Percentiles rank a stretch among this genome's conserved stretches.
phyloP scores from a whole-genome alignment of 2,329 filamentous ascomycete genomes.

The Bipolaris sorokiniana region DNA sequence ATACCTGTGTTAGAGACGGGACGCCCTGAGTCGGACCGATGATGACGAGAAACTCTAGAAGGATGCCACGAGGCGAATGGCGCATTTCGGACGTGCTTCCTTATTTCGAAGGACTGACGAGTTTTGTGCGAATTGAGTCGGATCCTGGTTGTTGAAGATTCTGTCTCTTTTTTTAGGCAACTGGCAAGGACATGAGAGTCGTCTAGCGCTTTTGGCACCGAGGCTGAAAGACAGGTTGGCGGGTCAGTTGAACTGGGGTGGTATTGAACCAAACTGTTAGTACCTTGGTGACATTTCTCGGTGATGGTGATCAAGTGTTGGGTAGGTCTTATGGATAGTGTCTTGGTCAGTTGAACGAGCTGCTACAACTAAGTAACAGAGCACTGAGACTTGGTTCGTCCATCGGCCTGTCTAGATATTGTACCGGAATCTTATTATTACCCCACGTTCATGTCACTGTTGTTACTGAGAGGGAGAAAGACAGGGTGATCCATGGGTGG shows the following conservation, averaged over 20 bases:
- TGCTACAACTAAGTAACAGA: background rate
- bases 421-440: background rate
- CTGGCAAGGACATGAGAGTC: background rate
- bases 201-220: background rate
- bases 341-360: background rate
- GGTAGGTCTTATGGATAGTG: background rate
- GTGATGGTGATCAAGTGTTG: background rate
- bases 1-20: background rate
- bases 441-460: background rate
- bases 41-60: background rate
- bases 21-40: background rate
- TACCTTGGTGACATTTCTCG: constrained; percentile 3
- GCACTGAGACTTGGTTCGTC: background rate
- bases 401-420: background rate
- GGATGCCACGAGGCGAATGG: background rate
- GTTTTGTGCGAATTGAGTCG: background rate
- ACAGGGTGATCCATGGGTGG: background rate
- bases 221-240: constrained; percentile 8
- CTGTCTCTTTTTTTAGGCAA: background rate
- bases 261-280: constrained; percentile 5
- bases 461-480: background rate
- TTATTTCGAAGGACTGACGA: background rate
- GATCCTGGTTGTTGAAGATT: background rate
- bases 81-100: background rate
- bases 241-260: constrained; percentile 1